phyloP scores from a whole-genome alignment of 2,329 filamentous ascomycete species.

The Pseudogymnoascus sp. region DNA sequence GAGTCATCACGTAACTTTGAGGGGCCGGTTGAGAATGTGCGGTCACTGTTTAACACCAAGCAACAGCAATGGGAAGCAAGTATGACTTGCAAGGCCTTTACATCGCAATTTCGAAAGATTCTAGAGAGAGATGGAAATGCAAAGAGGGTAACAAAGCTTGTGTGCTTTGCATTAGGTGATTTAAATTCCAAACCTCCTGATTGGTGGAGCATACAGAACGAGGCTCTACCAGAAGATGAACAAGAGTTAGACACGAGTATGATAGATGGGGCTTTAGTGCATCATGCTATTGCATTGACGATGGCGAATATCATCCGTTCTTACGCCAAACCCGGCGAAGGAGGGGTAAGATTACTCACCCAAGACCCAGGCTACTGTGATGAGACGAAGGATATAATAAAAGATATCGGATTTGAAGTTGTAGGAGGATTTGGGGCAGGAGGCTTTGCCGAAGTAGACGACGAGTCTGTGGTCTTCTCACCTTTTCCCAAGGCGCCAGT shows the following conservation, averaged over 20 bases:
- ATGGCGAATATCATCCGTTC: conserved; percentile 19
- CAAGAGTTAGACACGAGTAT: conserved; percentile 15
- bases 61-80: conserved; percentile 20
- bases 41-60: conserved; percentile 18
- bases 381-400: conserved; percentile 18
- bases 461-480: conserved; percentile 33
- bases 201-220: conserved; percentile 19
- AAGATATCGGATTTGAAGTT: conserved; percentile 22
- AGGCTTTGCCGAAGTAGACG: conserved; percentile 33
- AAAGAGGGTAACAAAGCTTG: conserved; percentile 23
- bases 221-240: conserved; percentile 14
- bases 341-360: conserved; percentile 18
- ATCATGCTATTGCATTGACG: conserved; percentile 23
- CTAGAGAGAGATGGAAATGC: conserved; percentile 9
- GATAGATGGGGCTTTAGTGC: conserved; percentile 15
- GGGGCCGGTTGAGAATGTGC: conserved; percentile 12
- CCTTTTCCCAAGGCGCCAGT: conserved; percentile 29
- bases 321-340: not conserved
- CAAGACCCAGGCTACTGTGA: conserved; percentile 23
- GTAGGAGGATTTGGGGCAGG: conserved; percentile 23
- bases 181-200: conserved; percentile 18
- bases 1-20: conserved; percentile 17
- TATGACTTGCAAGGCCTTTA: conserved; percentile 19
- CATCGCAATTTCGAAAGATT: conserved; percentile 16
- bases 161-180: conserved; percentile 26